Evolutionary conservation across 2,329 filamentous ascomycete genomes (phyloP), one percentile per base, ranked within the genome.

Genomic region (Bipolaris cookei): DNA sequence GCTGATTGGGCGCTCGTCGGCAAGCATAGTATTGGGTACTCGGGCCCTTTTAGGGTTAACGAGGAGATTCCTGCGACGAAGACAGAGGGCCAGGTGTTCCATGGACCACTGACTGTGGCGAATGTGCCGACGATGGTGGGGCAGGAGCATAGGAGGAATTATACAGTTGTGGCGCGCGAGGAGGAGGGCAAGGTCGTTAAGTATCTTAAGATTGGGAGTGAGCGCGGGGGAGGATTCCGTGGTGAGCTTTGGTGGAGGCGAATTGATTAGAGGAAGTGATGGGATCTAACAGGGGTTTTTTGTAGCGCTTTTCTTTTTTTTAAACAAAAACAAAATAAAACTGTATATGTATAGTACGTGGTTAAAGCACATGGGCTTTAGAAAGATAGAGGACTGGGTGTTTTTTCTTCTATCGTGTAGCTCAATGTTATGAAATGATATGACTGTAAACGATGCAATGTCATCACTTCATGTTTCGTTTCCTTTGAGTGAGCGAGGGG

Each of bases 1-100:
- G 35, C 60, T 3, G 67, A 70, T 20, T 74, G 71, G 71, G 69
- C 71, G 14, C 62, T 63, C 2, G 62, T 73, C 2, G 71, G 71
- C 13, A 67, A 64, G 44, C 71, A 74, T 32, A 65, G 62, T 34
- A 57, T 74, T 14, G 64, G 66, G 1, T 73, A 73, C 6, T 66
- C 69, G 10, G 70, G 70, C 0, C 69, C 69, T 4, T 55, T 68
- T 10, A 25, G 58, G 1, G 32, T 70, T 2, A 71, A 60, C 8
- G 37, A 42, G 4, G 61, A 38, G 3, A 7, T 71, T 2, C 63
- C 64, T 0, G 63, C 60, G n/a, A 68, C 52, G 8, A 41, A 51
- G 45, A 67, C 59, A 4, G 23, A 59, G 16, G 69, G 69, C 0
- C 67, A 72, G 57, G 30, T 72, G 0, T 67, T 69, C 25, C 69